A percentile compares a stretch with the other conserved stretches of the same genome.
phyloP scores from a whole-genome alignment of 148 eudicot genomes.

The Oxyria digyna region DNA sequence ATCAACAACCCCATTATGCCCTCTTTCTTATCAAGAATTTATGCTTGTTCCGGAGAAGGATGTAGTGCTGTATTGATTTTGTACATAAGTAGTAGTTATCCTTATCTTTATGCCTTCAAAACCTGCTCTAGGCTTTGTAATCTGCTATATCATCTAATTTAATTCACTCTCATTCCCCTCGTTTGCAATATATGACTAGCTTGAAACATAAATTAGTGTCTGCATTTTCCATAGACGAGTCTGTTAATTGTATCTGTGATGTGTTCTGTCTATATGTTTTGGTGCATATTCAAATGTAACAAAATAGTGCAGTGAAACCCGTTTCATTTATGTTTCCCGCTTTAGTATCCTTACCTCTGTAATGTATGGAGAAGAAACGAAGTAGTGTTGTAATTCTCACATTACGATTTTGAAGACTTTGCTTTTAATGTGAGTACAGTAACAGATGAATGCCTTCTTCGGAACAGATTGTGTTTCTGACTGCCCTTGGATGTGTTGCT shows the following conservation, averaged over 20 bases:
- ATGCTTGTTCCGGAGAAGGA: not conserved
- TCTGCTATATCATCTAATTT: not conserved
- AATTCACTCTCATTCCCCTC: not conserved
- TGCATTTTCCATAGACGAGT: not conserved
- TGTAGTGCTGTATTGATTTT: not conserved
- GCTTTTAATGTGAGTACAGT: not conserved
- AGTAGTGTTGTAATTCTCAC: not conserved
- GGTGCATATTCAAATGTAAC: no score
- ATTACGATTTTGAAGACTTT: not conserved
- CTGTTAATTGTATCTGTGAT: not conserved
- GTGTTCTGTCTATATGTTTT: not conserved
- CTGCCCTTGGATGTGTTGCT: not conserved
- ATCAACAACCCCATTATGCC: not conserved
- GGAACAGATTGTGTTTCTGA: conserved; percentile 2
- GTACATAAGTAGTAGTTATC: no score
- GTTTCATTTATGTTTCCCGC: no score
- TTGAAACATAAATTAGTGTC: not conserved
- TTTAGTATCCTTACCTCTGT: no score
- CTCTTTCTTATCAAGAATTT: not conserved
- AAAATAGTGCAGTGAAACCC: no score
- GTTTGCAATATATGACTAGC: not conserved
- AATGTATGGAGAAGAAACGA: not conserved
- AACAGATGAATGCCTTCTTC: not conserved
- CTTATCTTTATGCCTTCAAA: no score
- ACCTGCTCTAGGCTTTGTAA: no score